phyloP scores from a whole-genome alignment of 768 basidiomycete genomes.

The Agaricus bisporus region DNA sequence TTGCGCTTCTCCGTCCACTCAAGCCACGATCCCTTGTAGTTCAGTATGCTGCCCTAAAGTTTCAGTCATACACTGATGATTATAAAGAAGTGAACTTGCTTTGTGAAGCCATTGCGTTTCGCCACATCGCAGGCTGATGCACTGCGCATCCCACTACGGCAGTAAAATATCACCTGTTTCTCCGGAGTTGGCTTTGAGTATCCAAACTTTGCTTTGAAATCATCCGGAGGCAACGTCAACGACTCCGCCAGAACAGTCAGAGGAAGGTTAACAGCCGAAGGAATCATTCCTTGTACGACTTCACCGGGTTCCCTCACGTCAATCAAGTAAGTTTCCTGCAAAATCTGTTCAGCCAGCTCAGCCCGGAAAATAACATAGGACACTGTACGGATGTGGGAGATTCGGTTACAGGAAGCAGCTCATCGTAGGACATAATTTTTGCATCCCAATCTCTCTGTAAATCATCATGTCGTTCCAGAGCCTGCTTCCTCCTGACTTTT shows the following conservation, averaged over 20 bases:
- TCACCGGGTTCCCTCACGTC: constrained; percentile 95
- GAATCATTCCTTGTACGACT: constrained; percentile 87
- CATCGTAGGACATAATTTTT: constrained; percentile 67
- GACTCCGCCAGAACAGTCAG: constrained; percentile 70
- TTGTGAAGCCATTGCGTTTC: constrained; percentile 72
- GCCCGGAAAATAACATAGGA: not conserved
- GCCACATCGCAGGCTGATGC: constrained; percentile 79
- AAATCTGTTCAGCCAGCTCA: constrained; percentile 6
- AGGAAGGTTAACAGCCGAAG: constrained; percentile 86
- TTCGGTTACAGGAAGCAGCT: constrained; percentile 73
- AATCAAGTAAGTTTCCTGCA: constrained; percentile 64
- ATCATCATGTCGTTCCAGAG: constrained; percentile 30
- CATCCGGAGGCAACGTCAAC: constrained; percentile 46
- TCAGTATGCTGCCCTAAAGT: constrained; percentile 41
- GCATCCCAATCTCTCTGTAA: constrained; percentile 73
- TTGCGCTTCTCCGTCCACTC: constrained; percentile 65
- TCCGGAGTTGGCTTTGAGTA: constrained; percentile 66
- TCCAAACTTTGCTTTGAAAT: constrained; percentile 59
- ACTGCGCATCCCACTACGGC: constrained; percentile 82
- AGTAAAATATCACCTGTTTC: constrained; percentile 86
- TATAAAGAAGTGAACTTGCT: constrained; percentile 39
- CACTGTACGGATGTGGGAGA: constrained; percentile 60
- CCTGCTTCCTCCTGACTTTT: constrained; percentile 26
- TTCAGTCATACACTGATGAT: not conserved
- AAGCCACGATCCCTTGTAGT: constrained; percentile 85